phyloP scores from a whole-genome alignment of 805 yeast species.

The Starmerella stigmatis region DNA sequence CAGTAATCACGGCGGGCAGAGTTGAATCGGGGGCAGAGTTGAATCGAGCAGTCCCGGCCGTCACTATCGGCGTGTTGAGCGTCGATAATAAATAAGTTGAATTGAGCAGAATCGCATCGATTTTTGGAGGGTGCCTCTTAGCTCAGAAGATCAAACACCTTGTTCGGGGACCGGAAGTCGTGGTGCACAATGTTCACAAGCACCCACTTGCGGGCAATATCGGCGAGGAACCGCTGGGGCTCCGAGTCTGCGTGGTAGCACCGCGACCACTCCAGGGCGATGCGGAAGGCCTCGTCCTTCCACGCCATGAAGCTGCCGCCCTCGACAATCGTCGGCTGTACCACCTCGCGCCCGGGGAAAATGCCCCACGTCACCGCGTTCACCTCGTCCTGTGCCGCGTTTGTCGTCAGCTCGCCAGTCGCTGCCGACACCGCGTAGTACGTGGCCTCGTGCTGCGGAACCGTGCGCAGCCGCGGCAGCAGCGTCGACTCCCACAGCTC shows the following conservation, averaged over 20 bases:
- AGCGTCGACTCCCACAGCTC: conserved; percentile 37
- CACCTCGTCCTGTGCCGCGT: conserved; percentile 64
- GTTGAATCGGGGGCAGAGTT: conserved; percentile 8
- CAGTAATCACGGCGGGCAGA: conserved; percentile 10
- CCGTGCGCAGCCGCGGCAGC: conserved; percentile 35
- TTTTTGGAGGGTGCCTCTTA: background rate
- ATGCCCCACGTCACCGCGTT: conserved; percentile 99
- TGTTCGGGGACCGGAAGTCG: conserved; percentile 40
- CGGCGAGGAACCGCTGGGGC: conserved; percentile 37
- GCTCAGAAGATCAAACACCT: conserved; percentile 12
- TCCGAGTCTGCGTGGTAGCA: conserved; percentile 28
- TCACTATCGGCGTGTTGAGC: conserved; percentile 9
- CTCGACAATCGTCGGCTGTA: conserved; percentile 94
- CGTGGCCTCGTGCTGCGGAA: conserved; percentile 41
- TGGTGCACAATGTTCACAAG: conserved; percentile 86
- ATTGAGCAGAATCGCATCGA: too few species aligned
- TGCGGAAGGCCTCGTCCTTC: conserved; percentile 89
- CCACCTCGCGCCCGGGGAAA: conserved; percentile 87
- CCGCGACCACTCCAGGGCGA: conserved; percentile 65
- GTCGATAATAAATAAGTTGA: conserved; percentile 7
- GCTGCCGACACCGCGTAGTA: conserved; percentile 58
- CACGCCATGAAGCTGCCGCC: conserved; percentile 86
- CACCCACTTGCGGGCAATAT: conserved; percentile 49
- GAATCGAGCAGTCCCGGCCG: conserved; percentile 6
- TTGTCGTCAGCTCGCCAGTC: conserved; percentile 47